Conservation (phyloP, 2,329 filamentous ascomycete genomes). For the Fusarium longipes region DNA sequence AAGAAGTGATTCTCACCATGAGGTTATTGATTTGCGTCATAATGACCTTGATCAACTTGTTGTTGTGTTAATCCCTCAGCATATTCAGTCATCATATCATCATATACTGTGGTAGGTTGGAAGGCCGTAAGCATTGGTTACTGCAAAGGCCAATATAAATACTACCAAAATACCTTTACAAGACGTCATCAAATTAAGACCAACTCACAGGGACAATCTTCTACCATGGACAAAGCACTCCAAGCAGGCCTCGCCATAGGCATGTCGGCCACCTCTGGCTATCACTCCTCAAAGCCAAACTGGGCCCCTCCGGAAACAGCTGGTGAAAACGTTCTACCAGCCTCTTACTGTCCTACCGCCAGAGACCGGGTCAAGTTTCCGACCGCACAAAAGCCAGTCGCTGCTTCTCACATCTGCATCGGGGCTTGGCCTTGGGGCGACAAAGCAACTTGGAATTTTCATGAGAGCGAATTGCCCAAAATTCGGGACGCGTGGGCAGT, state of each 20-base stretch:
- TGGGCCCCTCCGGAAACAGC: constrained; percentile 10
- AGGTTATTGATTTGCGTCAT: background rate
- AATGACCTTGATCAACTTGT: background rate
- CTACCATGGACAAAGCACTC: background rate
- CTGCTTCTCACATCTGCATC: background rate
- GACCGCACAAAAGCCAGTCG: background rate
- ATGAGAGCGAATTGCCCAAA: background rate
- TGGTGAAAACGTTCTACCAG: background rate
- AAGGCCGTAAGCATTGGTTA: too few species aligned
- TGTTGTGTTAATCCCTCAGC: background rate
- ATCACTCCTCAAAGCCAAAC: constrained; percentile 2
- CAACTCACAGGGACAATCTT: too few species aligned
- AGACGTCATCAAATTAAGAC: too few species aligned
- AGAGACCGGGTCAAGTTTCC: background rate
- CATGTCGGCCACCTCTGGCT: background rate
- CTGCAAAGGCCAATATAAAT: too few species aligned
- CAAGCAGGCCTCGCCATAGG: background rate
- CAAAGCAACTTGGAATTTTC: constrained; percentile 15
- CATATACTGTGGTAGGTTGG: too few species aligned
- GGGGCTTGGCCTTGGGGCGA: constrained; percentile 17
- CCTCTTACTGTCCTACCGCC: background rate
- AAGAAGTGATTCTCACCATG: background rate
- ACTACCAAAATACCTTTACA: too few species aligned
- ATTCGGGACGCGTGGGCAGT: constrained; percentile 15
- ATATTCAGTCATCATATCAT: background rate